Percentiles rank a stretch among this genome's conserved stretches.
These are phyloP conservation scores for Rubus parviflorus DNA, from an alignment of 306 rosid species.

Conservation along the genomic window DNA sequence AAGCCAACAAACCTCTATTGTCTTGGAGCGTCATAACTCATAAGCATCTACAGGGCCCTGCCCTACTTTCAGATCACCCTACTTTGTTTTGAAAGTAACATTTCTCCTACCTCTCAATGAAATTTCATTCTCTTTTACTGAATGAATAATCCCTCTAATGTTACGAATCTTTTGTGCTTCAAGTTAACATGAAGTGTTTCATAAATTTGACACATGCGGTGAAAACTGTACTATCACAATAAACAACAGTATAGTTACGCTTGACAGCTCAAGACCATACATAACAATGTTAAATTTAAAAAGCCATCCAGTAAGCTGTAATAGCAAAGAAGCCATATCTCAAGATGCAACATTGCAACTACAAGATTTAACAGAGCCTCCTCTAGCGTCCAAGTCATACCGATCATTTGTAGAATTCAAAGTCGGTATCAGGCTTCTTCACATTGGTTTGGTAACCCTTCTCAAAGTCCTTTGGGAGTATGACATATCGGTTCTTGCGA, in stretches of 20 bases:
- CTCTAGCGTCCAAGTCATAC: neutral
- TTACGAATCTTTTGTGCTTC: neutral
- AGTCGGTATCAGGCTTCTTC: constrained; percentile 98
- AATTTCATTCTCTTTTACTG: neutral
- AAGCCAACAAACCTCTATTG: too few relatives aligned
- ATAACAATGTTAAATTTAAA: neutral
- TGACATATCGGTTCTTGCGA: constrained; percentile 91
- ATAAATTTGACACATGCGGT: neutral
- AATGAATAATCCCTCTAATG: neutral
- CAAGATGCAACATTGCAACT: neutral
- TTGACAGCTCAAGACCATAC: constrained; percentile 7
- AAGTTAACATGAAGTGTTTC: neutral
- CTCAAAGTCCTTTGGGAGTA: constrained; percentile 97
- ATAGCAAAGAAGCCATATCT: constrained; percentile 1
- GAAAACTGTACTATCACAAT: neutral
- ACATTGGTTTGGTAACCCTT: constrained; percentile 96
- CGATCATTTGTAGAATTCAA: constrained; percentile 92
- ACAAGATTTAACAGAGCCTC: neutral
- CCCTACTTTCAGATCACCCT: too few relatives aligned
- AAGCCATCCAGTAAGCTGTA: neutral
- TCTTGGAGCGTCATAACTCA: too few relatives aligned
- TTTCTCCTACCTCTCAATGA: too few relatives aligned
- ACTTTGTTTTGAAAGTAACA: too few relatives aligned
- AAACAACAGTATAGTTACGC: neutral
- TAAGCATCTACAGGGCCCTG: too few relatives aligned